Evolutionary conservation across 768 basidiomycete species (phyloP), one percentile per base, ranked within the genome.

Genomic region (Russula abietina): DNA sequence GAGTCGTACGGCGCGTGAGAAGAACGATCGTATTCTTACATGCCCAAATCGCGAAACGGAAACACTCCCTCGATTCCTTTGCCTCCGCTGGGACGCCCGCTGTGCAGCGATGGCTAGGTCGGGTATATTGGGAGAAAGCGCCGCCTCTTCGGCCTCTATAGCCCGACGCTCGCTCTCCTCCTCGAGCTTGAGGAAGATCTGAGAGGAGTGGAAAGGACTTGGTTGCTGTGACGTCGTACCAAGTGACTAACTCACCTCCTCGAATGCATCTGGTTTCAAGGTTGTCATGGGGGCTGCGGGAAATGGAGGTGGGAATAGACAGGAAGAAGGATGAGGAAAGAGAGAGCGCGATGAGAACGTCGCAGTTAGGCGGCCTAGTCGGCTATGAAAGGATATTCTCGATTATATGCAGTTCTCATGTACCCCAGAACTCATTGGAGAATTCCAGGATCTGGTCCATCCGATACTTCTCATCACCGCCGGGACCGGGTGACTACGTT

Each of bases 1-100:
- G 33, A 52, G 30, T 19, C 19, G 48, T 38, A 46, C 11, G 45
- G 49, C 26, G 12, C 41, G 55, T 33, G 39, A 38, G 53, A 45
- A 59, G 53, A 22, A 54, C 24, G n/a, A 22, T n/a, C 24, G 24
- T 50, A 26, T 3, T 62, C 75, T 61, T 53, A 85, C 84, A 78
- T 84, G 80, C 30, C 86, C 85, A 66, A 85, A 83, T 19, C 82
- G 77, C 58, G 83, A 82, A 48, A 87, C 77, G 0, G 83, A 85
- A 41, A 87, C 76, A 57, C 81, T 83, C 19, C 79, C 80, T 52
- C 79, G 75, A 49, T 76, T 73, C 45, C 72, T 71, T 55, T 75
- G 67, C 69, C 67, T 69, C 73, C 30, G 66, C 26, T 30, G 45
- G 19, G 43, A 17, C 26, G 64, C 41, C 38, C 56, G 41, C 62